A percentile compares a stretch with the other conserved stretches of the same genome.
phyloP scores from a whole-genome alignment of 768 basidiomycete genomes.

The Clathrus columnatus region DNA sequence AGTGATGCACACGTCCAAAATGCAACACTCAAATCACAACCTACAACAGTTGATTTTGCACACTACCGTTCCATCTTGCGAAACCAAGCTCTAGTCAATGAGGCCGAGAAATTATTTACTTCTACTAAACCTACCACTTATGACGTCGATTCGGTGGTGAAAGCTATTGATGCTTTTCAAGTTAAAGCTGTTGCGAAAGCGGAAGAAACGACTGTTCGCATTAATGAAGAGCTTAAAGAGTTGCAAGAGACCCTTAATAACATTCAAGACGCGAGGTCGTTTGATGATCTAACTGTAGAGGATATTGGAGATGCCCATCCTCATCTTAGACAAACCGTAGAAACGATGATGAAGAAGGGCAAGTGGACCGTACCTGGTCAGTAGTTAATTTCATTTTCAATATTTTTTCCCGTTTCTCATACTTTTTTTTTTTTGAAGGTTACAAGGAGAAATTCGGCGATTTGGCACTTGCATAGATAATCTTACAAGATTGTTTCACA shows the following conservation, averaged over 20 bases:
- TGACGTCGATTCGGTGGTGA: conserved; percentile 81
- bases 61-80: conserved; percentile 89
- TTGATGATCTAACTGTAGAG: conserved; percentile 90
- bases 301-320: conserved; percentile 92
- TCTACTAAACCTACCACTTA: conserved; percentile 94
- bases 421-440: conserved; percentile 31
- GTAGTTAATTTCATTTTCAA: conserved; percentile 13
- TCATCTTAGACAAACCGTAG: conserved; percentile 81
- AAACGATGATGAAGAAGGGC: conserved; percentile 94
- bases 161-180: conserved; percentile 96
- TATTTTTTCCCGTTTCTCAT: background rate
- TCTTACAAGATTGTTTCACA: background rate
- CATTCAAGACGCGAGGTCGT: conserved; percentile 94
- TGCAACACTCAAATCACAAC: conserved; percentile 53
- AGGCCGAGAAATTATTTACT: conserved; percentile 82
- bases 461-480: conserved; percentile 48
- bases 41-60: conserved; percentile 79
- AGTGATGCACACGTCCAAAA: conserved; percentile 75
- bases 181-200: conserved; percentile 90
- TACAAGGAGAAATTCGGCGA: conserved; percentile 98
- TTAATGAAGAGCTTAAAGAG: conserved; percentile 83
- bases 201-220: conserved; percentile 81
- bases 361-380: conserved; percentile 96
- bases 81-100: conserved; percentile 86
- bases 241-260: conserved; percentile 91